Conservation (phyloP, 2,329 filamentous ascomycete genomes). For the Macrophomina pseudophaseolina region DNA sequence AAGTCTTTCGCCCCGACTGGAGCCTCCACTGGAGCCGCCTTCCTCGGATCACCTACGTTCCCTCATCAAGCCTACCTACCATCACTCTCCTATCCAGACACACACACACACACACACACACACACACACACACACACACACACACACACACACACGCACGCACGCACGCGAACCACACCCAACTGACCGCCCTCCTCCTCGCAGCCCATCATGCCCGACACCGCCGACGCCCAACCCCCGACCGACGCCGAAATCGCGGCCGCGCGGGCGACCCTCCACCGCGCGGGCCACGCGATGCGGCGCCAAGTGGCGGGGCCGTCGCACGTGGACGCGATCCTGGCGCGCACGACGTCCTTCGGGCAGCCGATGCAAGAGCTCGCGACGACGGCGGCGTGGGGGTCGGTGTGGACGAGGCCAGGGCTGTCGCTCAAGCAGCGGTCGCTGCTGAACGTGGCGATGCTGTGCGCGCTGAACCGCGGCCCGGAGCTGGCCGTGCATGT, state of each 20-base stretch:
- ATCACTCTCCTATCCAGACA: too few relatives aligned
- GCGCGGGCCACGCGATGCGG: background rate
- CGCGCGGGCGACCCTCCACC: background rate
- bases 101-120: too few relatives aligned
- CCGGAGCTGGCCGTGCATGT: slow-evolving; percentile 64
- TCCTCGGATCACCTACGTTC: background rate
- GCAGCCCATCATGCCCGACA: background rate
- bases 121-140: too few relatives aligned
- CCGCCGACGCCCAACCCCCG: background rate
- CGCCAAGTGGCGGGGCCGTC: slow-evolving; percentile 40
- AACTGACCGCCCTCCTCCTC: background rate
- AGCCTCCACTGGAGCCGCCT: background rate
- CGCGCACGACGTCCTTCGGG: slow-evolving; percentile 64
- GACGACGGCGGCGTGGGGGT: slow-evolving; percentile 69
- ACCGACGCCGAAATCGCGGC: background rate
- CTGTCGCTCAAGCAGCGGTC: slow-evolving; percentile 38
- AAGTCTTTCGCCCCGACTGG: background rate
- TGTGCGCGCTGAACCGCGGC: slow-evolving; percentile 64
- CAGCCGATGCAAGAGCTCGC: slow-evolving; percentile 66
- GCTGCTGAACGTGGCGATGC: slow-evolving; percentile 66
- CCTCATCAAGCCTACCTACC: background rate
- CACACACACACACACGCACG: too few relatives aligned
- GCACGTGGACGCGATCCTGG: slow-evolving; percentile 64
- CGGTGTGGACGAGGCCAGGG: slow-evolving; percentile 67
- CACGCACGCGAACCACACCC: too few relatives aligned